Conservation (phyloP, 257 asterid genomes). For the Fraxinus americana region DNA sequence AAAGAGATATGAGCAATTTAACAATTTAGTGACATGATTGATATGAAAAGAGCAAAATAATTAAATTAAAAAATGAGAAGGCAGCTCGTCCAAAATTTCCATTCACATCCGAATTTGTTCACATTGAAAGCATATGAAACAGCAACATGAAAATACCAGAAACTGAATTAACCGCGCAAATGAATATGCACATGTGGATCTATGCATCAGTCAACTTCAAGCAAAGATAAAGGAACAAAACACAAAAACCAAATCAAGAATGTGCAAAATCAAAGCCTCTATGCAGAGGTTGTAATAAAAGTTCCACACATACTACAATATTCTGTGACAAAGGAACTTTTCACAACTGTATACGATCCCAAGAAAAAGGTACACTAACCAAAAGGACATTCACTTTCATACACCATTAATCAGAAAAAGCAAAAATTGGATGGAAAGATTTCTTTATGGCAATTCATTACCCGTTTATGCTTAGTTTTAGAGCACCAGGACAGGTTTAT, state of each 20-base stretch:
- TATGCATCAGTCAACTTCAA: not conserved
- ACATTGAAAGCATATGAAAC: not conserved
- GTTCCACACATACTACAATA: not conserved
- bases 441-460: not conserved
- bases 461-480: not conserved
- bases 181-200: conserved; percentile 1
- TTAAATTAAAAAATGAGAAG: too few relatives aligned
- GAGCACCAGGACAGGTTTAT: conserved; percentile 15
- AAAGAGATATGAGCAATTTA: conserved; percentile 7
- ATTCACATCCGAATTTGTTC: not conserved
- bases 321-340: not conserved
- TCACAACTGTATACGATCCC: not conserved
- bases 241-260: not conserved
- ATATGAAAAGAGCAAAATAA: not conserved
- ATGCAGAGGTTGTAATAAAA: not conserved
- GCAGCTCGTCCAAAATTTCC: conserved; percentile 1
- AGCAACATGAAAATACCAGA: not conserved
- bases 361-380: not conserved
- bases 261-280: not conserved
- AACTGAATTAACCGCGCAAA: not conserved
- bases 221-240: not conserved
- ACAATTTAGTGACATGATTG: not conserved
- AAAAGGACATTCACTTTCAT: not conserved
- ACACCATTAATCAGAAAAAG: not conserved
- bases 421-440: conserved; percentile 12